Evolutionary conservation across 78 protist species (phyloP).

Genomic region (Guillardia theta): DNA sequence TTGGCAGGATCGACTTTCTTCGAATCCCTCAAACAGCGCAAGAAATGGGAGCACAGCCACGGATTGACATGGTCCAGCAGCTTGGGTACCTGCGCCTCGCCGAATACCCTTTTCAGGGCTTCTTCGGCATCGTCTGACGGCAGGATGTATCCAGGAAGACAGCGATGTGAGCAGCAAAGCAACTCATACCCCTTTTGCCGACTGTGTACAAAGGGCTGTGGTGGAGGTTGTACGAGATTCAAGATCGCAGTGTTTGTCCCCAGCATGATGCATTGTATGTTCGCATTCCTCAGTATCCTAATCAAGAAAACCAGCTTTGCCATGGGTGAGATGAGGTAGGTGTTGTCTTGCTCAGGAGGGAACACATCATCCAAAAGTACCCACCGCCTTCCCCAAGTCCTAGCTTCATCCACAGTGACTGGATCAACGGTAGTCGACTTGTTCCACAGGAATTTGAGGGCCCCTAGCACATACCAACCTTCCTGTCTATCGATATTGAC

Average conservation of each 20-base stretch:
- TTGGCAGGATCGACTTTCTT: too few relatives aligned
- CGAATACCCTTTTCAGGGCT: not conserved
- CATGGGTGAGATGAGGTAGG: not conserved
- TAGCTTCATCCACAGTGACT: too few relatives aligned
- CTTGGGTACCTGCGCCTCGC: not conserved
- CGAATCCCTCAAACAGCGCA: not conserved
- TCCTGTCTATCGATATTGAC: not conserved
- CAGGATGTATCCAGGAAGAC: not conserved
- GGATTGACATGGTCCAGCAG: not conserved
- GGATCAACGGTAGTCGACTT: too few relatives aligned
- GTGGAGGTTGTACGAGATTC: not conserved
- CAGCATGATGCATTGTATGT: not conserved
- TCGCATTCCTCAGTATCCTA: not conserved
- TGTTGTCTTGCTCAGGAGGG: not conserved
- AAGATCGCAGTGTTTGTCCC: not conserved
- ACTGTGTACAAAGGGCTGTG: not conserved
- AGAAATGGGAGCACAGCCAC: not conserved
- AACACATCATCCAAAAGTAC: not conserved
- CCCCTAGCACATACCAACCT: not conserved
- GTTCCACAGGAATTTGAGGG: not conserved
- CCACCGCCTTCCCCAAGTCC: not conserved
- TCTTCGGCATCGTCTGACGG: not conserved
- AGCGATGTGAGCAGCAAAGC: not conserved
- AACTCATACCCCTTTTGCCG: not conserved
- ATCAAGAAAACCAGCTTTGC: not conserved